phyloP scores from a whole-genome alignment of 768 basidiomycete species.

The Pulveroboletus sp. region DNA sequence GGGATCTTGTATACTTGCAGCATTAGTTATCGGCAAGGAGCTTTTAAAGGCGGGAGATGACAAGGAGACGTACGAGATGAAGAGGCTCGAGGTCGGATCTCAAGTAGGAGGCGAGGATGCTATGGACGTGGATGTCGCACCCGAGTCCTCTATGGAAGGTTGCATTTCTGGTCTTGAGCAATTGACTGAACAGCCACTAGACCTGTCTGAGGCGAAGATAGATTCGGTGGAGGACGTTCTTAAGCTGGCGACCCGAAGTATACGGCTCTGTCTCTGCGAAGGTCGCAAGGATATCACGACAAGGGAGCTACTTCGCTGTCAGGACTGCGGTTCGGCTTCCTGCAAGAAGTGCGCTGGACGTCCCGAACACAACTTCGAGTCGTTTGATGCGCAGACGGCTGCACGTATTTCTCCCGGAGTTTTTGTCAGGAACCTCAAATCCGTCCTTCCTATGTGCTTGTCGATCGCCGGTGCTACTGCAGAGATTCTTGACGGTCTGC shows the following conservation, averaged over 20 bases:
- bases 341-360: slow-evolving; percentile 87
- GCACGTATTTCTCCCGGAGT: slow-evolving; percentile 65
- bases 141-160: slow-evolving; percentile 34
- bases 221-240: slow-evolving; percentile 54
- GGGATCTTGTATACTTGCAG: slow-evolving; percentile 82
- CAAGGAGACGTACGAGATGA: slow-evolving; percentile 62
- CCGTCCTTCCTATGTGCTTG: slow-evolving; percentile 83
- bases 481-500: slow-evolving; percentile 49
- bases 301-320: slow-evolving; percentile 60
- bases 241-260: slow-evolving; percentile 58
- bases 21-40: slow-evolving; percentile 62
- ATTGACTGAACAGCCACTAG: slow-evolving; percentile 57
- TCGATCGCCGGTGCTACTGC: slow-evolving; percentile 47
- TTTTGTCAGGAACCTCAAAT: slow-evolving; percentile 76
- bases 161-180: slow-evolving; percentile 71
- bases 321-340: slow-evolving; percentile 71
- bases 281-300: slow-evolving; percentile 76
- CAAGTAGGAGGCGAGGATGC: slow-evolving; percentile 31
- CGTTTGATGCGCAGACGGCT: slow-evolving; percentile 46
- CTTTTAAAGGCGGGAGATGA: slow-evolving; percentile 67
- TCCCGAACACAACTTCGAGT: slow-evolving; percentile 75
- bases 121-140: slow-evolving; percentile 48
- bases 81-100: slow-evolving; percentile 37
- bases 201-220: slow-evolving; percentile 54
- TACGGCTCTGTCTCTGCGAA: slow-evolving; percentile 87